phyloP scores from a whole-genome alignment of 495 filamentous ascomycete genomes.

The Alectoria sarmentosa region DNA sequence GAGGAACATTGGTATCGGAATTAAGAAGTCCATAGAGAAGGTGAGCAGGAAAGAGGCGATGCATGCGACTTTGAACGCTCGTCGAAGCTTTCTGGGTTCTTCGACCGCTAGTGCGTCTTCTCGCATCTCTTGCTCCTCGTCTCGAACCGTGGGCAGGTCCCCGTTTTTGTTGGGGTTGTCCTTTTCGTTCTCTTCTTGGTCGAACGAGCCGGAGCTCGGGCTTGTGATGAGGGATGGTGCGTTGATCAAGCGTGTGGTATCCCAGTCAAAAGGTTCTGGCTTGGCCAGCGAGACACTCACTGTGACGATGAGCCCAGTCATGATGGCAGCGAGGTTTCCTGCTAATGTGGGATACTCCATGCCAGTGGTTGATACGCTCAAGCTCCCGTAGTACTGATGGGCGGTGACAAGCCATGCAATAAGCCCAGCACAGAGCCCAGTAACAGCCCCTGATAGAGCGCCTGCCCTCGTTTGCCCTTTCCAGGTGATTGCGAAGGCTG shows the following conservation, averaged over 20 bases:
- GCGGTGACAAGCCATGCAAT: constrained; percentile 44
- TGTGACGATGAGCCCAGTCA: constrained; percentile 29
- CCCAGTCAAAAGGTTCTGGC: constrained; percentile 31
- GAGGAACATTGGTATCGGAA: constrained; percentile 74
- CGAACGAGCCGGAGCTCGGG: constrained; percentile 12
- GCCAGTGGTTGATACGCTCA: constrained; percentile 42
- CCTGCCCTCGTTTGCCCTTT: constrained; percentile 37
- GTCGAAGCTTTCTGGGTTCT: constrained; percentile 51
- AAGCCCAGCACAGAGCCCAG: constrained; percentile 38
- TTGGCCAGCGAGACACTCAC: constrained; percentile 28
- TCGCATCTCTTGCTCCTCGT: constrained; percentile 25
- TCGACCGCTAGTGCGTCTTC: constrained; percentile 34
- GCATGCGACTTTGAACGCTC: constrained; percentile 59
- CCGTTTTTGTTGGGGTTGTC: not conserved
- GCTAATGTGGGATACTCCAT: constrained; percentile 31
- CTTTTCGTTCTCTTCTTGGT: constrained; percentile 10
- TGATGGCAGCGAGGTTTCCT: constrained; percentile 31
- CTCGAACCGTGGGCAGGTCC: constrained; percentile 12
- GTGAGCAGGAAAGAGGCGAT: constrained; percentile 57
- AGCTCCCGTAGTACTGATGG: constrained; percentile 35
- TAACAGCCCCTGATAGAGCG: constrained; percentile 39
- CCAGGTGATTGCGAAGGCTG: constrained; percentile 47
- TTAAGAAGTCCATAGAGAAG: constrained; percentile 56
- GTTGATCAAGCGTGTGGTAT: constrained; percentile 31
- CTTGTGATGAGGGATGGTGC: constrained; percentile 8